Percentiles rank a stretch among this genome's conserved stretches.
phyloP scores from a whole-genome alignment of 164 flowering plant species.

The Stephania japonica region DNA sequence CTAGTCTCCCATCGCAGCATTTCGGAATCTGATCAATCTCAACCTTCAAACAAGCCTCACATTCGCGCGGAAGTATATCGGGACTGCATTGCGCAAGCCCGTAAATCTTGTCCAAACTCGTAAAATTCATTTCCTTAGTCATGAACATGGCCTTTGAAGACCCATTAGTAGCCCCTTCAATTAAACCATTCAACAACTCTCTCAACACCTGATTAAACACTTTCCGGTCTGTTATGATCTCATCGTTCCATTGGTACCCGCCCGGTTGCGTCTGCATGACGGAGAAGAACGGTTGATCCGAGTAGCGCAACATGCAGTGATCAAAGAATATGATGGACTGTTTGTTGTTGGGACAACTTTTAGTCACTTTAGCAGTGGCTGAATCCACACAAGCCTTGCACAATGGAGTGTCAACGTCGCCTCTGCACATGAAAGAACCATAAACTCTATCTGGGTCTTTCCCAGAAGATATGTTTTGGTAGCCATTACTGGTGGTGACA shows the following conservation, averaged over 20 bases:
- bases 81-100: conserved; percentile 35
- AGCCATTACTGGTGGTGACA: conserved; percentile 4
- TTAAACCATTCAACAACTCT: neutral
- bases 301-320: conserved; percentile 29
- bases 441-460: conserved; percentile 3
- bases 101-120: conserved; percentile 19
- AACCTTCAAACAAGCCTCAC: conserved; percentile 21
- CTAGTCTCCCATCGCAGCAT: conserved; percentile 19
- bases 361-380: neutral
- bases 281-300: conserved; percentile 14
- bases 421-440: conserved; percentile 23
- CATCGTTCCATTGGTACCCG: neutral
- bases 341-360: conserved; percentile 20
- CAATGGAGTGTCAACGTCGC: conserved; percentile 9
- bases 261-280: neutral
- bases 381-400: conserved; percentile 20
- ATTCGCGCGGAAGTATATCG: conserved; percentile 19
- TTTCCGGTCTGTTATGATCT: conserved; percentile 6
- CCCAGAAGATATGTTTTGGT: conserved; percentile 14
- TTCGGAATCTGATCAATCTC: neutral
- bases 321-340: conserved; percentile 20
- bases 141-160: neutral
- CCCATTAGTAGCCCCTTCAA: neutral
- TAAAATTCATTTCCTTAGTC: conserved; percentile 13
- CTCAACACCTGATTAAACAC: conserved; percentile 6